Percentiles rank a stretch among this genome's conserved stretches.
Evolutionary conservation across 192 early-diverging fungal genomes (phyloP).

Genomic region (Gamsiella multidivaricata): DNA sequence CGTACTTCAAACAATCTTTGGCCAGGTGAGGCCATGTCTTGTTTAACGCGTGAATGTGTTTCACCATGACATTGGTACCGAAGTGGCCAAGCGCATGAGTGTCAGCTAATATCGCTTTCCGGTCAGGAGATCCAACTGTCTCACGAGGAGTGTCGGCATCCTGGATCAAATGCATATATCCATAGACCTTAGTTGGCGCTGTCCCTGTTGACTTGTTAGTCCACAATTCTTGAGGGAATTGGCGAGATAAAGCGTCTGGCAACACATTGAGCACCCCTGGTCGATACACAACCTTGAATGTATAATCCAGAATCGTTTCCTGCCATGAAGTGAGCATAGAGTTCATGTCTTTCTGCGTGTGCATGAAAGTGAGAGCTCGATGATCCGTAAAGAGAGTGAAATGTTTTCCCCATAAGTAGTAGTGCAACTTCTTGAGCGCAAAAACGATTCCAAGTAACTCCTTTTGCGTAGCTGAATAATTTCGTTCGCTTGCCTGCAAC

Average conservation of each 20-base stretch:
- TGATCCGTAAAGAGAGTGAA: slow-evolving; percentile 23
- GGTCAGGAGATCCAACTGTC: slow-evolving; percentile 2
- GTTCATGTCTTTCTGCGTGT: slow-evolving; percentile 16
- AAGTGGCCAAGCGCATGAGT: slow-evolving; percentile 39
- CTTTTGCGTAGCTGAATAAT: slow-evolving; percentile 44
- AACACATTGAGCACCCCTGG: slow-evolving; percentile 22
- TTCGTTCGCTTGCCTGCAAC: slow-evolving; percentile 25
- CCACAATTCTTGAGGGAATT: slow-evolving; percentile 9
- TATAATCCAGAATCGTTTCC: slow-evolving; percentile 18
- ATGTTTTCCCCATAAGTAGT: slow-evolving; percentile 15
- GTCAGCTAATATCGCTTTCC: slow-evolving; percentile 5
- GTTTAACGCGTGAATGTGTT: slow-evolving; percentile 22
- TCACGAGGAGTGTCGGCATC: neutral
- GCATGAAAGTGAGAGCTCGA: slow-evolving; percentile 10
- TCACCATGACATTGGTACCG: slow-evolving; percentile 41
- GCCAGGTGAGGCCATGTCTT: slow-evolving; percentile 36
- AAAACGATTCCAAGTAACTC: slow-evolving; percentile 24
- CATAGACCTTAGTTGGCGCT: slow-evolving; percentile 5
- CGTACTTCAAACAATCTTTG: slow-evolving; percentile 20
- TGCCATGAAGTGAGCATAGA: slow-evolving; percentile 25
- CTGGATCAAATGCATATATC: slow-evolving; percentile 3
- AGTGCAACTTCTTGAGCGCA: slow-evolving; percentile 22
- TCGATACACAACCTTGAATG: slow-evolving; percentile 12
- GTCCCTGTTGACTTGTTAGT: neutral
- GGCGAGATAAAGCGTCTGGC: slow-evolving; percentile 25